These are phyloP conservation scores for Botrytis aclada DNA, from an alignment of 2,329 filamentous ascomycete genomes.

Conservation along the genomic window DNA sequence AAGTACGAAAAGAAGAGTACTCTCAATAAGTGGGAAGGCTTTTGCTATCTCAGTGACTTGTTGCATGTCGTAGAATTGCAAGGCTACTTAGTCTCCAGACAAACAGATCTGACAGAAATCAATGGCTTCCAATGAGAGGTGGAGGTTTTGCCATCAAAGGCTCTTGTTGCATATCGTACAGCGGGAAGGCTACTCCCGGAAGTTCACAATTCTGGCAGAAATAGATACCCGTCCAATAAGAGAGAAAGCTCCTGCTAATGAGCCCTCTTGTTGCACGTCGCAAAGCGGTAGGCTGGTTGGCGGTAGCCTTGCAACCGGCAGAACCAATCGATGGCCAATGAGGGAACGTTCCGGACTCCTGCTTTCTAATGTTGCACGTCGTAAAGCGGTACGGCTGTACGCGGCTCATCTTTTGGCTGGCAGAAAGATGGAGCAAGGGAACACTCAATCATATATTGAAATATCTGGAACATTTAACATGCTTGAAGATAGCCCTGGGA, in stretches of 20 bases:
- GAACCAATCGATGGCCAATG: not conserved
- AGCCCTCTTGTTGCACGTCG: not conserved
- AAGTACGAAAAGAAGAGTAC: not conserved
- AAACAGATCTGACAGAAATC: not conserved
- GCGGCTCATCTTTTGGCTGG: too few relatives aligned
- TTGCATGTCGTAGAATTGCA: not conserved
- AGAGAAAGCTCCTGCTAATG: not conserved
- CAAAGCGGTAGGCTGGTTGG: not conserved
- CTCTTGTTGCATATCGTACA: constrained; percentile 5
- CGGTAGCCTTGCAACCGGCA: not conserved
- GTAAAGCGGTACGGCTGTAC: not conserved
- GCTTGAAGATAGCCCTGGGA: not conserved
- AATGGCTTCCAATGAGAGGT: not conserved
- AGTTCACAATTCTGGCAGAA: not conserved
- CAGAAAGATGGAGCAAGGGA: not conserved
- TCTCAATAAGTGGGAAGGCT: not conserved
- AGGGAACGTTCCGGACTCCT: not conserved
- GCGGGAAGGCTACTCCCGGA: not conserved
- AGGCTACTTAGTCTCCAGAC: not conserved
- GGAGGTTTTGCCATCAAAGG: too few relatives aligned
- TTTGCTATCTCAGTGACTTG: not conserved
- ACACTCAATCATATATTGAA: not conserved
- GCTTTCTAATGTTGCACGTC: not conserved
- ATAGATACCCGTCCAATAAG: not conserved
- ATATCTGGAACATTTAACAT: not conserved